Conservation (phyloP, 352 stramenopile genomes). For the Pythium rhizo-oryzae region DNA sequence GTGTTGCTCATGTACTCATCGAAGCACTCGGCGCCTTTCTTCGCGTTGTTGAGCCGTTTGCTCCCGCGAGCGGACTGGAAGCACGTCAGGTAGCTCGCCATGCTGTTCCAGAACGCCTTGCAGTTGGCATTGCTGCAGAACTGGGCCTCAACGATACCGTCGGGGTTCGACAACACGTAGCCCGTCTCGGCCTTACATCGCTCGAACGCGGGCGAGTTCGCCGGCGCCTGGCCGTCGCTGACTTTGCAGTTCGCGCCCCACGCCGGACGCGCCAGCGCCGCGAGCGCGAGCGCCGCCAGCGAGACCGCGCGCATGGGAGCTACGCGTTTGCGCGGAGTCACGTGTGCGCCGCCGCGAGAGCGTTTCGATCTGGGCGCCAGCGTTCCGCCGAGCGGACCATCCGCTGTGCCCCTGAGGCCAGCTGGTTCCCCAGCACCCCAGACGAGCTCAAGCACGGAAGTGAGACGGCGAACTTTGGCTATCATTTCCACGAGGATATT, state of each 20-base stretch:
- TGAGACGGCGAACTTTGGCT: too few relatives aligned
- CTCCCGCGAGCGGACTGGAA: not conserved
- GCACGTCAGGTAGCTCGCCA: not conserved
- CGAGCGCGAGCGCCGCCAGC: not conserved
- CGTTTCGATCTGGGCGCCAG: conserved; percentile 3
- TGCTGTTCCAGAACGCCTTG: not conserved
- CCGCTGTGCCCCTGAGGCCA: too few relatives aligned
- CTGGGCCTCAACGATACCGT: not conserved
- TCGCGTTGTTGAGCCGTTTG: not conserved
- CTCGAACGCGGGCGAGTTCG: not conserved
- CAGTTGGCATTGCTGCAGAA: conserved; percentile 11
- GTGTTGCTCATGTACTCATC: conserved; percentile 1
- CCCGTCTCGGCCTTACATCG: conserved; percentile 1
- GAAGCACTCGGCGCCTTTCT: conserved; percentile 1
- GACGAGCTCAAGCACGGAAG: too few relatives aligned
- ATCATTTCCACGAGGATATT: too few relatives aligned
- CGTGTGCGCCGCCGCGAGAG: not conserved
- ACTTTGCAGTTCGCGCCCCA: conserved; percentile 2
- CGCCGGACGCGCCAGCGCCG: not conserved
- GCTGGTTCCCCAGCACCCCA: too few relatives aligned
- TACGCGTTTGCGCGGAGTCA: not conserved
- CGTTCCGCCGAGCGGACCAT: conserved; percentile 2
- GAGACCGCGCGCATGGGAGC: not conserved
- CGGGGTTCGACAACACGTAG: not conserved
- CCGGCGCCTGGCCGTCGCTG: not conserved